Conservation (phyloP, 2,329 filamentous ascomycete genomes). For the Colletotrichum coccodes region DNA sequence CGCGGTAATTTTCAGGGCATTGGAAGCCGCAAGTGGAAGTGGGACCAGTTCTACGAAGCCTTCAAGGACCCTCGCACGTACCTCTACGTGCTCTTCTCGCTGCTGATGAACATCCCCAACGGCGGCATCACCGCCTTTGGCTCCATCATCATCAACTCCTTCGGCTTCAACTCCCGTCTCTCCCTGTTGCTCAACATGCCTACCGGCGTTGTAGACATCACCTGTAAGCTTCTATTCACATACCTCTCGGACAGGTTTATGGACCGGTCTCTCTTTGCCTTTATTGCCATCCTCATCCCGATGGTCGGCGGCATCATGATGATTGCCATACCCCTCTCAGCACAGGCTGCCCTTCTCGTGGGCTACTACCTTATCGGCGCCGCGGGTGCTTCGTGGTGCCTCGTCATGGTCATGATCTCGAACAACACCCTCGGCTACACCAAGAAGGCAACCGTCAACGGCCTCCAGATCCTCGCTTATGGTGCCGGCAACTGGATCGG, state of each 20-base stretch:
- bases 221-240: conserved; percentile 38
- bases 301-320: conserved; percentile 41
- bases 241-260: conserved; percentile 38
- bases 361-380: conserved; percentile 40
- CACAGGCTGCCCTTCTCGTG: conserved; percentile 36
- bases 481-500: conserved; percentile 38
- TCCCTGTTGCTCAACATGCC: conserved; percentile 35
- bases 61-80: conserved; percentile 62
- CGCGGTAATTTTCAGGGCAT: conserved; percentile 59
- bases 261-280: conserved; percentile 38
- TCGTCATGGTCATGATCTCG: conserved; percentile 40
- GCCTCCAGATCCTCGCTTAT: conserved; percentile 35
- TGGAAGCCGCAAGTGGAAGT: conserved; percentile 58
- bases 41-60: conserved; percentile 56
- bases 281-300: conserved; percentile 39
- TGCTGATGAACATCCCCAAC: conserved; percentile 38
- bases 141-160: conserved; percentile 34
- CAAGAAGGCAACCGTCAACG: conserved; percentile 41
- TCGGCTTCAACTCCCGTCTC: conserved; percentile 31
- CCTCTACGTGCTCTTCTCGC: conserved; percentile 60
- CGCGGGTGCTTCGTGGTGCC: conserved; percentile 38
- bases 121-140: conserved; percentile 36
- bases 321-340: conserved; percentile 36
- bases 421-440: conserved; percentile 42
- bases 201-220: conserved; percentile 32